Evolutionary conservation across 768 basidiomycete genomes (phyloP), one percentile per base, ranked within the genome.

Genomic region (Crucibulum laeve): DNA sequence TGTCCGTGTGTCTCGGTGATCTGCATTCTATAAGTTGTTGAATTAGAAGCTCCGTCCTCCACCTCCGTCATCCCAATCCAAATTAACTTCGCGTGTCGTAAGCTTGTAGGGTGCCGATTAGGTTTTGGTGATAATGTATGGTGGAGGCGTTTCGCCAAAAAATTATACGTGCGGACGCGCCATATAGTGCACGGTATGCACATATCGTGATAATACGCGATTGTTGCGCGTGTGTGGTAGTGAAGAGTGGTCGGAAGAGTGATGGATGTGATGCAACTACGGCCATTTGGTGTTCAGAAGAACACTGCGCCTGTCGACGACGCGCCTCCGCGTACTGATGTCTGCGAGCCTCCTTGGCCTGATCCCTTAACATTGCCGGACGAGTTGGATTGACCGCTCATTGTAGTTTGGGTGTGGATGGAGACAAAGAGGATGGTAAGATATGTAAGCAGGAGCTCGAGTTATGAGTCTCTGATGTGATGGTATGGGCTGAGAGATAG

Each of bases 291-390:
- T 40, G 52, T 63, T 69, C 59, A 84, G 67, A 84, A 84, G 66
- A 84, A 81, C 25, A 79, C 73, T 38, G 81, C 69, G 34, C 73
- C 80, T 22, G 66, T 71, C 14, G 69, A 59, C 30, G 72, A 67
- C 34, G 80, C 79, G 35, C 69, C 69, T 13, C 71, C 71, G 44
- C 71, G 71, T 43, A 82, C 71, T 10, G 70, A 67, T 18, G 66
- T 66, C 41, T 64, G 58, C 30, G 69, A 64, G 33, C 65, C 62
- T 53, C 55, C 46, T 53, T 55, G 19, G 46, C 47, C 47, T 39
- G 47, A 51, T 47, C 54, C 53, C 52, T 65, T 66, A 46, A 61
- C 63, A 44, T 63, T 58, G 38, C 66, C 63, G 39, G 3, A 11
- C 11, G 62, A 60, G 64, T 62, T 67, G 48, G 66, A 57, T 60